Evolutionary conservation across 2,329 filamentous ascomycete genomes (phyloP).

Genomic region (Coniochaeta hoffmannii): DNA sequence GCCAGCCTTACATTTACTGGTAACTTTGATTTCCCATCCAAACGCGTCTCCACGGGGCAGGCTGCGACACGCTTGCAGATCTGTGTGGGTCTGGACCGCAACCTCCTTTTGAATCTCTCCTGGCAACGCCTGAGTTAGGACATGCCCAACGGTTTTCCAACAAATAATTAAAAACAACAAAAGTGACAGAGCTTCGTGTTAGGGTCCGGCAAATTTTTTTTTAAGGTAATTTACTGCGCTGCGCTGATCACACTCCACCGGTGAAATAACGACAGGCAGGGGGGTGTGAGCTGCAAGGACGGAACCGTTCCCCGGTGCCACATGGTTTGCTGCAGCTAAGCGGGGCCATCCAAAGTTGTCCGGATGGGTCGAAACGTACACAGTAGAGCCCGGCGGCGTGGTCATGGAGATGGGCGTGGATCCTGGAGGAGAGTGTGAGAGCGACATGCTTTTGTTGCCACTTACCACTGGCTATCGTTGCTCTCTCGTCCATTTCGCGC

Average conservation of each 20-base stretch:
- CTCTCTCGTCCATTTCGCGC: no score
- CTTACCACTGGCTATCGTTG: no score
- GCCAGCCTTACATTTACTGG: background rate
- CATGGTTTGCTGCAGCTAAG: conserved; percentile 1
- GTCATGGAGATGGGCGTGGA: no score
- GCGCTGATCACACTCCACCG: background rate
- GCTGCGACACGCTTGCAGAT: background rate
- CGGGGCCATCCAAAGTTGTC: background rate
- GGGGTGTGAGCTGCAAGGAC: background rate
- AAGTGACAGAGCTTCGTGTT: background rate
- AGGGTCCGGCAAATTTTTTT: background rate
- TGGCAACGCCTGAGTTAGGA: no score
- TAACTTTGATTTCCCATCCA: background rate
- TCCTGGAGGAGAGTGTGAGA: no score
- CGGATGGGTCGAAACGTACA: background rate
- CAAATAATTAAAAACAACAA: no score
- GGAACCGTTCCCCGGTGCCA: conserved; percentile 2
- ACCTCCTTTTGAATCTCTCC: no score
- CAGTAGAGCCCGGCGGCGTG: no score
- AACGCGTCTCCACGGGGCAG: background rate
- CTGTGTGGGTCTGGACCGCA: background rate
- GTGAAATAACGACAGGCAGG: background rate
- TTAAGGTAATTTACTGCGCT: background rate
- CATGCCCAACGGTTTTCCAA: no score
- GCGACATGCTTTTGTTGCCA: no score